Evolutionary conservation across 2,329 filamentous ascomycete species (phyloP), one percentile per base, ranked within the genome.

Genomic region (Fusarium torulosum): DNA sequence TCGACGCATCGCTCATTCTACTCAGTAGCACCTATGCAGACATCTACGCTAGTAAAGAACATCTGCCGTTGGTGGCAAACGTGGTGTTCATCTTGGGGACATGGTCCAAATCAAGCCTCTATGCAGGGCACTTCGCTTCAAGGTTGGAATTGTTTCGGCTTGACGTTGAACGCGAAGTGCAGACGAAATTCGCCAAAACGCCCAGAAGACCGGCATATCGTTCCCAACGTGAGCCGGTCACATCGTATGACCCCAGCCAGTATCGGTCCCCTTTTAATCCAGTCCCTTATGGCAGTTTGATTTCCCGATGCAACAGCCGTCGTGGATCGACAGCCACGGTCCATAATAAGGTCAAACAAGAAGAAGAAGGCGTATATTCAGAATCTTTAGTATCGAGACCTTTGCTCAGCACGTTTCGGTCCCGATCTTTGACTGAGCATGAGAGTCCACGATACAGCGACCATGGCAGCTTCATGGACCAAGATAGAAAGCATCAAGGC

Each of bases 21-120:
- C 75, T 87, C 43, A 85, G 84, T 67, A 88, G 88, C 70, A 84
- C 87, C 59, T 87, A 88, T 69, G 82, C 81, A 5, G 78, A 75
- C 2, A 75, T 88, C 19, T 85, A 83, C 68, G 73, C 78, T 29
- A 83, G 84, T 20, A 74, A 79, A 0, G 76, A 76, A 8, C 83
- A 83, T 31, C 74, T 71, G 1, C 70, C 69, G n/a, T 79, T 78
- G 2, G 80, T 84, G 41, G 63, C 69, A 0, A 79, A 81, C 33
- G 80, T 83, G 9, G 79, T 86, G n/a, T 69, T 75, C 3, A 82
- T 87, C 42, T 79, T 88, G 73, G 73, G 76, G 4, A 84, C 83
- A 68, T 86, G 84, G 67, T 80, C 83, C 9, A 70, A 79, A 27
- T 77, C 74, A 3, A 85, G 87, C 60, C 78, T 79, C 2, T 83